Evolutionary conservation across 2,329 filamentous ascomycete species (phyloP).

Genomic region (Alternaria tenuissima): DNA sequence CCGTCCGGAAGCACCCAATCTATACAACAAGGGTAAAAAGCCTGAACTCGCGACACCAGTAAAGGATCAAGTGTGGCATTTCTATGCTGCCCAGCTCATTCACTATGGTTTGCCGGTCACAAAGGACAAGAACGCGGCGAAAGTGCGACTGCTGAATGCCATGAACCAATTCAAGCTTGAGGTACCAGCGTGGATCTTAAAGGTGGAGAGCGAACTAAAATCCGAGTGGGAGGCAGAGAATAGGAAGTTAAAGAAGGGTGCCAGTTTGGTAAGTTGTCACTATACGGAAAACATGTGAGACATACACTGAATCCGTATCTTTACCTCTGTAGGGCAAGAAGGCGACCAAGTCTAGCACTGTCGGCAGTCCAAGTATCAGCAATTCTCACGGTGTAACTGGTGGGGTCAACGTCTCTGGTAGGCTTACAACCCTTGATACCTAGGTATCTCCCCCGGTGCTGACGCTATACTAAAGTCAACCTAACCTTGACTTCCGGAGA

Average conservation of each 20-base stretch:
- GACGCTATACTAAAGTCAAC: conserved; percentile 9
- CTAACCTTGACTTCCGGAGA: conserved; percentile 3
- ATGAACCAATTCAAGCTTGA: conserved; percentile 58
- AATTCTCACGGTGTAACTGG: not conserved
- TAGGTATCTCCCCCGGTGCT: not conserved
- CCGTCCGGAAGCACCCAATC: conserved; percentile 31
- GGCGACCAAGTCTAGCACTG: not conserved
- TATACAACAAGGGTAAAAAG: conserved; percentile 22
- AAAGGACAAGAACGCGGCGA: conserved; percentile 66
- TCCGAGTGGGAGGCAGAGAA: conserved; percentile 65
- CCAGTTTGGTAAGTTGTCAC: not conserved
- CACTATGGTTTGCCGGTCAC: conserved; percentile 68
- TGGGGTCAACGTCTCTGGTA: conserved; percentile 25
- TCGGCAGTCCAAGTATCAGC: not conserved
- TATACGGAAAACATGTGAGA: no score
- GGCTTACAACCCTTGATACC: not conserved
- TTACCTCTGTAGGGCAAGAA: not conserved
- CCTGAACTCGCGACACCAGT: conserved; percentile 5
- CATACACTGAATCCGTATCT: no score
- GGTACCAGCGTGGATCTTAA: conserved; percentile 59
- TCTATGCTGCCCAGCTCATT: conserved; percentile 69
- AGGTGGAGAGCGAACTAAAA: conserved; percentile 64
- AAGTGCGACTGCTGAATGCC: conserved; percentile 67
- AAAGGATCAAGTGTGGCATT: conserved; percentile 65
- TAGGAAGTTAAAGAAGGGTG: conserved; percentile 55